Percentiles rank a stretch among this genome's conserved stretches.
Evolutionary conservation across 192 early-diverging fungal species (phyloP).

Genomic region (Coemansia sp.): DNA sequence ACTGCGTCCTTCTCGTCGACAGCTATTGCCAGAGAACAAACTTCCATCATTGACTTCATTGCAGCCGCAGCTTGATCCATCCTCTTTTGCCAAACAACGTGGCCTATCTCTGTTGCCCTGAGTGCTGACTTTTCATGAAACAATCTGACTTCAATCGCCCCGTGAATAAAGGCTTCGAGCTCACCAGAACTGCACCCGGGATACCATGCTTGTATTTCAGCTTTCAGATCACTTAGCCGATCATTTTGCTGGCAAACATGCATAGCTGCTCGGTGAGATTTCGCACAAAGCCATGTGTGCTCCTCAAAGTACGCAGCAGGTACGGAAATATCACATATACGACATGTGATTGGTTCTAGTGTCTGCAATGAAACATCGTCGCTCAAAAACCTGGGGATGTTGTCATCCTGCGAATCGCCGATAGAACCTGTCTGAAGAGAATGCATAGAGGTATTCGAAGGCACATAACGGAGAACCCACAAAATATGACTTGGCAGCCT

Average conservation of each 20-base stretch:
- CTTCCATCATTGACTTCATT: conserved; percentile 17
- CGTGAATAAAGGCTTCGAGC: conserved; percentile 27
- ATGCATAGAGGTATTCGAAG: neutral
- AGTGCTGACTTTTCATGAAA: conserved; percentile 18
- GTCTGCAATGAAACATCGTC: neutral
- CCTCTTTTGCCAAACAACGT: conserved; percentile 25
- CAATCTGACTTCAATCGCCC: conserved; percentile 16
- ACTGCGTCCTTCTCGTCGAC: conserved; percentile 21
- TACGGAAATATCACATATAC: conserved; percentile 40
- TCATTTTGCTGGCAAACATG: conserved; percentile 48
- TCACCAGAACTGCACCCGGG: conserved; percentile 31
- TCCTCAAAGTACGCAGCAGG: conserved; percentile 46
- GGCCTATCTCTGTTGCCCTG: conserved; percentile 17
- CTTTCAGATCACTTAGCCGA: conserved; percentile 31
- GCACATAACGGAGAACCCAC: conserved; percentile 43
- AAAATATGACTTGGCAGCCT: conserved; percentile 45
- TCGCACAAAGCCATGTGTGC: conserved; percentile 49
- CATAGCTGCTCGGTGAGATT: conserved; percentile 48
- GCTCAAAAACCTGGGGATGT: too few relatives aligned
- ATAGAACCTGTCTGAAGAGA: neutral
- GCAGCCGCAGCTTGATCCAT: conserved; percentile 13
- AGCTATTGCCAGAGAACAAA: conserved; percentile 23
- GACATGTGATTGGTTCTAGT: conserved; percentile 41
- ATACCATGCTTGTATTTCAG: conserved; percentile 42
- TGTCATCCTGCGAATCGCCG: neutral